These are phyloP conservation scores for Tricholoma hemisulphureum DNA, from an alignment of 768 basidiomycete genomes.

Conservation along the genomic window DNA sequence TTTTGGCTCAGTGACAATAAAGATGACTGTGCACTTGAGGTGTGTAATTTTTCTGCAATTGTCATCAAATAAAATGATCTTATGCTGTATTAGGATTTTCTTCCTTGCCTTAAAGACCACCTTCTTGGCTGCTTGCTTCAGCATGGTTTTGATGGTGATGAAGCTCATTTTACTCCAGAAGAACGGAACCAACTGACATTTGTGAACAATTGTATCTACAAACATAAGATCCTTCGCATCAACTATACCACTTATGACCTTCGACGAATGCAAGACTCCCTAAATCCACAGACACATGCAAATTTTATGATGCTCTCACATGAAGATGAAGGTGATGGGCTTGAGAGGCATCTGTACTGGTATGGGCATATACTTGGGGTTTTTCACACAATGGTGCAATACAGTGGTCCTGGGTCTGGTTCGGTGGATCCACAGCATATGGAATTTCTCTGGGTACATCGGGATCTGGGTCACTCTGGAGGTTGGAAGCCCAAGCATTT, in stretches of 20 bases:
- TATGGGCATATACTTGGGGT: slow-evolving; percentile 23
- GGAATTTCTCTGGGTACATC: slow-evolving; percentile 41
- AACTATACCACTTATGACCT: slow-evolving; percentile 45
- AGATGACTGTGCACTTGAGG: slow-evolving; percentile 20
- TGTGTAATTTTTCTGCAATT: slow-evolving; percentile 10
- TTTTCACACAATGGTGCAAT: slow-evolving; percentile 19
- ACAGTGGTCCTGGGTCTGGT: slow-evolving; percentile 8
- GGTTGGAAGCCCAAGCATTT: slow-evolving; percentile 30
- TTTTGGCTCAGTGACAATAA: slow-evolving; percentile 12
- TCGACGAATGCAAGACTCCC: slow-evolving; percentile 17
- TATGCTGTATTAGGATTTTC: slow-evolving; percentile 19
- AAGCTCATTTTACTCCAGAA: slow-evolving; percentile 7
- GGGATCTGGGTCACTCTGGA: slow-evolving; percentile 19
- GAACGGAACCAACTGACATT: background rate
- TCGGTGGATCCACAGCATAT: slow-evolving; percentile 18
- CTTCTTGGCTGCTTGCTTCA: slow-evolving; percentile 21
- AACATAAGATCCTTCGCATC: slow-evolving; percentile 28
- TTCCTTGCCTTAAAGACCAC: slow-evolving; percentile 27
- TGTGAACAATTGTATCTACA: slow-evolving; percentile 5
- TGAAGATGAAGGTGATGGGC: slow-evolving; percentile 5
- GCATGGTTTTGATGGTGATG: slow-evolving; percentile 15
- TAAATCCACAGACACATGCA: slow-evolving; percentile 33
- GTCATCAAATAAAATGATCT: background rate
- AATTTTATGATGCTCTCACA: slow-evolving; percentile 28
- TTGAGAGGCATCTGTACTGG: slow-evolving; percentile 19